Evolutionary conservation across 1,284 basidiomycete species (phyloP).

Genomic region (Irpex sp.): DNA sequence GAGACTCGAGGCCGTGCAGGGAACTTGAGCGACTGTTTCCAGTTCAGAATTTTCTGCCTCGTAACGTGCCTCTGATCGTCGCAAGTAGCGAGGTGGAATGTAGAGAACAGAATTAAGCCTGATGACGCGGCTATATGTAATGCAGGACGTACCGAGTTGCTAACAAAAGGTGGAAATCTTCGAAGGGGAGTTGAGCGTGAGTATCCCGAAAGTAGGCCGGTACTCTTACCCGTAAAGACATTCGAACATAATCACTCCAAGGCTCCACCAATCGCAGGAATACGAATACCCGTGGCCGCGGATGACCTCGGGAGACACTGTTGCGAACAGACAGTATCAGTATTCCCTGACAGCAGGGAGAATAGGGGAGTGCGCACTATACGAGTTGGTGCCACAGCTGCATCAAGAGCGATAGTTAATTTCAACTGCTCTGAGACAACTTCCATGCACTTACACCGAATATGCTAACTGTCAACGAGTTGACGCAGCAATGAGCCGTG

Average conservation of each 20-base stretch:
- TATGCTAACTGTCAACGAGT: conserved; percentile 70
- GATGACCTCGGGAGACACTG: conserved; percentile 95
- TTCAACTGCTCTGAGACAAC: conserved; percentile 2
- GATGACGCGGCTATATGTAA: not conserved
- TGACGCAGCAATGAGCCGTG: conserved; percentile 17
- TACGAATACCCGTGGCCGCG: conserved; percentile 91
- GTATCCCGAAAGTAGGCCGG: conserved; percentile 12
- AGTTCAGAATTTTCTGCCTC: conserved; percentile 90
- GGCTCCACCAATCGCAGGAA: conserved; percentile 97
- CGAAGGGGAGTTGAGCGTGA: conserved; percentile 14
- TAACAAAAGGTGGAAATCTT: conserved; percentile 92
- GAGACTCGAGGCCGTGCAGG: conserved; percentile 83
- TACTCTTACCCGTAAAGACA: conserved; percentile 77
- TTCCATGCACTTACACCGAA: conserved; percentile 69
- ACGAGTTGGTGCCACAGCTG: conserved; percentile 87
- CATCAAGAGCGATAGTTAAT: conserved; percentile 16
- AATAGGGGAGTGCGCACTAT: conserved; percentile 56
- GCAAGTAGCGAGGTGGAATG: conserved; percentile 2
- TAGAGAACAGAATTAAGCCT: not conserved
- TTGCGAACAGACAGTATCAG: conserved; percentile 15
- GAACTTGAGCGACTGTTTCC: conserved; percentile 86
- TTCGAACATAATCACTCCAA: conserved; percentile 92
- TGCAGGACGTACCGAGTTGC: conserved; percentile 68
- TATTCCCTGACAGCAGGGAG: not conserved
- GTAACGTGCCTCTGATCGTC: conserved; percentile 75